Base-by-base conservation (phyloP, 2,329 filamentous ascomycete genomes). In the Bipolaris cookei region DNA sequence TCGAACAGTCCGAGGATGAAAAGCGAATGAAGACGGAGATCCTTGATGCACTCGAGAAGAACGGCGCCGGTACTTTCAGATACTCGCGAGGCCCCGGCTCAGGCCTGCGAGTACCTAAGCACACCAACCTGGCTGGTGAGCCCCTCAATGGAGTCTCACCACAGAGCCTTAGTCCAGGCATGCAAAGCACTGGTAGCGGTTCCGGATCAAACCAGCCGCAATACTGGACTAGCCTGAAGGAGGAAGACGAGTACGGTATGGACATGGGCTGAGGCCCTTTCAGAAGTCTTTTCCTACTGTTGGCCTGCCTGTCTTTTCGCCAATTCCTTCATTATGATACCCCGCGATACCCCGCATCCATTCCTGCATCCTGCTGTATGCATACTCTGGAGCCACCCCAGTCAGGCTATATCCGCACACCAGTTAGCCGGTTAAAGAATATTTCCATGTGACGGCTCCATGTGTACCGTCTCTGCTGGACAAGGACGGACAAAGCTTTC, bases 1-100 rank as follows among this genome's bases (percentile, higher is more conserved):
- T 60, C 6, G 73, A 77, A 23, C 62, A 90, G 64, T 92, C 88
- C 1, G 95, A 99, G 63, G 95, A 98, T 53, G 94, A 98, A 81
- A 89, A 89, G 75, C 90, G 95, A 39, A 98, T 99, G 95, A 91
- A 93, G 63, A 92, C 90, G 1, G 95, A 99, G 77, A 86, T 98
- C 45, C 84, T 92, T 74, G 91, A 96, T 69, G 90, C 94, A 16
- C 86, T 97, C 72, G 83, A 89, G 74, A 93, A 90, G 82, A 95
- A 92, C 63, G 89, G 91, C 42, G 80, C 84, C 6, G 83, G 83
- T 32, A 88, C 84, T n/a, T 93, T 96, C 74, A 85, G 86, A 11
- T 99, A 99, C 79, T 90, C 92, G 21, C 88, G 95, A 58, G 88
- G 86, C 14, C 86, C 90, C 25, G 94, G 94, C 34, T 92, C 88